A percentile compares a stretch with the other conserved stretches of the same genome.
These are phyloP conservation scores for Apiotrichum domesticum DNA, from an alignment of 1,284 basidiomycete genomes.

Conservation along the genomic window DNA sequence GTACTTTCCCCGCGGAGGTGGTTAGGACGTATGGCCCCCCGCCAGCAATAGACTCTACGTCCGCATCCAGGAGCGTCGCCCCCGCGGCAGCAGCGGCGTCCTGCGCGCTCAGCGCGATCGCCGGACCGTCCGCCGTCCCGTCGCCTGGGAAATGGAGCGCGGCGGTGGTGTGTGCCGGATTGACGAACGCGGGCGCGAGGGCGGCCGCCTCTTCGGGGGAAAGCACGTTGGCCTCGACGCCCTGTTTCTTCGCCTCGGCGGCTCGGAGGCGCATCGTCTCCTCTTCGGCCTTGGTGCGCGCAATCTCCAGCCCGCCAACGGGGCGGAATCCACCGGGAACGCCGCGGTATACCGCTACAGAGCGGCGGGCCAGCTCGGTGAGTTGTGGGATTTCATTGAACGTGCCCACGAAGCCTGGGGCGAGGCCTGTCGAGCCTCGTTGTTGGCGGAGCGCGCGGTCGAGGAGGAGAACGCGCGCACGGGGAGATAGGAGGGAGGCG, in stretches of 20 bases:
- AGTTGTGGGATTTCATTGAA: slow-evolving; percentile 17
- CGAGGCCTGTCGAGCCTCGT: slow-evolving; percentile 25
- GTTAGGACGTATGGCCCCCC: background rate
- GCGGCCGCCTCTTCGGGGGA: slow-evolving; percentile 3
- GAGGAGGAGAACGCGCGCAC: slow-evolving; percentile 49
- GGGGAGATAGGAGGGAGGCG: slow-evolving; percentile 47
- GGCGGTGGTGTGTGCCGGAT: background rate
- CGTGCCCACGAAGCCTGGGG: slow-evolving; percentile 29
- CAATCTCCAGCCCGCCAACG: slow-evolving; percentile 24
- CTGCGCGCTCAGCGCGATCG: slow-evolving; percentile 13
- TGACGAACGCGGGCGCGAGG: slow-evolving; percentile 17
- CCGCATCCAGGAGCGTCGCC: slow-evolving; percentile 11
- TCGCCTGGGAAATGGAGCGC: slow-evolving; percentile 16
- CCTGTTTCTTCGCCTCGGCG: slow-evolving; percentile 5
- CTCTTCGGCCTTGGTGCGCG: background rate
- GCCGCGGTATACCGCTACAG: slow-evolving; percentile 12
- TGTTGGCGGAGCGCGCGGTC: slow-evolving; percentile 28
- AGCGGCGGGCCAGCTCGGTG: slow-evolving; percentile 23
- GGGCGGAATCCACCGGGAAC: slow-evolving; percentile 15
- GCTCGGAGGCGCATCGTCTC: background rate
- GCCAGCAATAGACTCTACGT: slow-evolving; percentile 11
- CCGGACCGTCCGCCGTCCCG: slow-evolving; percentile 20
- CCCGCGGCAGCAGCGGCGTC: slow-evolving; percentile 11
- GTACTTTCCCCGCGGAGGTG: background rate
- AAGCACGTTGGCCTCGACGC: slow-evolving; percentile 11